Conservation (phyloP, 176 grass and related monocot genomes). For the Avena sativa region DNA sequence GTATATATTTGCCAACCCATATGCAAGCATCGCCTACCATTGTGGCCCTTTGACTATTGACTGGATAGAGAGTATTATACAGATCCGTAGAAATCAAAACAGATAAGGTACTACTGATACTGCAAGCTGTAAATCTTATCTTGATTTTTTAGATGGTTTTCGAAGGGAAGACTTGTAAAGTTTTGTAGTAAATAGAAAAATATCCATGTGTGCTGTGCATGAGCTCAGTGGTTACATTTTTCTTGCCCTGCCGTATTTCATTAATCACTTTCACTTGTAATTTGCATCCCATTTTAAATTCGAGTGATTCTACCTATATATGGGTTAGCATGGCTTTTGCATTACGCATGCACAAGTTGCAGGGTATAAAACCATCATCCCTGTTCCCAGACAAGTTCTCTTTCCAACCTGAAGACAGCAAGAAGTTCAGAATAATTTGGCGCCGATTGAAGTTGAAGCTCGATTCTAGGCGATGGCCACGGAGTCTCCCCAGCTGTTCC, state of each 20-base stretch:
- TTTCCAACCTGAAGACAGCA: not conserved
- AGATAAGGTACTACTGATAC: not conserved
- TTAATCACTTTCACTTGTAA: not conserved
- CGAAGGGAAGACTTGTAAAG: not conserved
- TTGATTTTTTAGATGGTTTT: not conserved
- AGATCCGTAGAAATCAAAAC: conserved; percentile 17
- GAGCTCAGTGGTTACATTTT: too few species aligned
- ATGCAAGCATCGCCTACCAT: conserved; percentile 47
- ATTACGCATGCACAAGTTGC: not conserved
- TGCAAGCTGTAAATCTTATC: conserved; percentile 19
- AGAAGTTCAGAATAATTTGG: conserved; percentile 16
- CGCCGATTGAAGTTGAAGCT: not conserved
- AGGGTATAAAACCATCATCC: conserved; percentile 41
- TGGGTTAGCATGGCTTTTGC: conserved; percentile 27
- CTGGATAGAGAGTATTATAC: conserved; percentile 14
- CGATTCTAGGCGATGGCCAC: conserved; percentile 25
- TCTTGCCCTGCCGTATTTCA: not conserved
- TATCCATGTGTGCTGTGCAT: too few species aligned
- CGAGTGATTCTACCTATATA: not conserved
- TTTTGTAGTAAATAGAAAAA: not conserved
- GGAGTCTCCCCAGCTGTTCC: conserved; percentile 50
- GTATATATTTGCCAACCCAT: conserved; percentile 31
- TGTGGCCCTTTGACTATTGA: conserved; percentile 43
- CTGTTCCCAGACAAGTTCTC: not conserved
- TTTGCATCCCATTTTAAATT: not conserved